These are phyloP conservation scores for Saposhnikovia divaricata DNA, from an alignment of 129 eudicot species.

Conservation along the genomic window DNA sequence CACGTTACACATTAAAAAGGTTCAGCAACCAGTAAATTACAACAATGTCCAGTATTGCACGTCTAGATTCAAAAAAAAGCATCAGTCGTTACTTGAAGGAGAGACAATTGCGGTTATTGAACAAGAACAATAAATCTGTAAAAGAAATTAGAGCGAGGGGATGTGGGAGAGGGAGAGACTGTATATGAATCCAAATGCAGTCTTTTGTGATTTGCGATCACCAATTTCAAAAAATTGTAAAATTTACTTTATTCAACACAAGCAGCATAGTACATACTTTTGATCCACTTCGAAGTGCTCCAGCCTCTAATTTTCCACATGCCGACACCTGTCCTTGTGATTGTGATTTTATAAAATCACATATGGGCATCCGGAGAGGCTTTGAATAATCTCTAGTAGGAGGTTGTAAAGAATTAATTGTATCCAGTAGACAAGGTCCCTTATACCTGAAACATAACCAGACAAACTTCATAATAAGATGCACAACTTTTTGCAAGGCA, in stretches of 20 bases:
- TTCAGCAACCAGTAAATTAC: not conserved
- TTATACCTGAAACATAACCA: constrained; percentile 50
- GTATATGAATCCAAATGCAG: not conserved
- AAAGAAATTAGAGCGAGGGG: not conserved
- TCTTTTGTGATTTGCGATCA: not conserved
- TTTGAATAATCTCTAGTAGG: constrained; percentile 77
- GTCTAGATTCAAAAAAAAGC: not conserved
- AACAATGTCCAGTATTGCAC: not conserved
- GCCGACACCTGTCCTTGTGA: constrained; percentile 86
- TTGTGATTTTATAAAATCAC: constrained; percentile 66
- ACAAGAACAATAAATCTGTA: not conserved
- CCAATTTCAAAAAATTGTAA: not conserved
- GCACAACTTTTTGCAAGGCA: not conserved
- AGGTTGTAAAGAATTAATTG: constrained; percentile 72
- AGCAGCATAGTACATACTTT: constrained; percentile 37
- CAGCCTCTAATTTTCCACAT: constrained; percentile 79
- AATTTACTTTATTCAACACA: not conserved
- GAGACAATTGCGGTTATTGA: not conserved
- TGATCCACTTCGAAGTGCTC: constrained; percentile 76
- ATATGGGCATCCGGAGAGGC: constrained; percentile 83
- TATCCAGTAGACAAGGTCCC: constrained; percentile 72
- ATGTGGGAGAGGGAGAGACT: not conserved
- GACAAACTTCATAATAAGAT: not conserved
- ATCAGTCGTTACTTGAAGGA: not conserved
- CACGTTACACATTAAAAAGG: not conserved